These are phyloP conservation scores for Phytophthora melonis DNA, from an alignment of 352 stramenopile species.

Conservation along the genomic window DNA sequence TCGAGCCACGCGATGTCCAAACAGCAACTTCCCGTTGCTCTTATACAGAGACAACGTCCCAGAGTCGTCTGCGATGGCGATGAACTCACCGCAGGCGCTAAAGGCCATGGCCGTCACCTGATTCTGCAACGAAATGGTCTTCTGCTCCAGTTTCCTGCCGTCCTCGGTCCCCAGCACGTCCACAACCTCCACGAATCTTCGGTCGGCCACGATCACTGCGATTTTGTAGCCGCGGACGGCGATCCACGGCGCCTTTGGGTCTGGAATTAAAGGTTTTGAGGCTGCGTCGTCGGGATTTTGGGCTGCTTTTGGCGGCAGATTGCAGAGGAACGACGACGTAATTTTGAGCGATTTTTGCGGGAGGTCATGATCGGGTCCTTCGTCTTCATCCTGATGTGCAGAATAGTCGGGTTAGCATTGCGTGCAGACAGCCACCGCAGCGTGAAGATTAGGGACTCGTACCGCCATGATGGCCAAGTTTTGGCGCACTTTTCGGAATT, in stretches of 20 bases:
- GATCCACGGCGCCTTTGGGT: constrained; percentile 28
- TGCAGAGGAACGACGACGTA: constrained; percentile 9
- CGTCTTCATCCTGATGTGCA: constrained; percentile 3
- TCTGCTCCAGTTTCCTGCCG: constrained; percentile 20
- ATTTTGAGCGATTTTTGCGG: neutral
- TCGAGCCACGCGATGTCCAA: constrained; percentile 18
- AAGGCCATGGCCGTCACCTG: constrained; percentile 42
- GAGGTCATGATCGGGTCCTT: neutral
- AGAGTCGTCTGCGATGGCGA: constrained; percentile 42
- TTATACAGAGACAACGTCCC: constrained; percentile 46
- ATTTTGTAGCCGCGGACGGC: constrained; percentile 16
- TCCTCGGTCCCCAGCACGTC: neutral
- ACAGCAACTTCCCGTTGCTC: constrained; percentile 32
- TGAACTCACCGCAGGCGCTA: constrained; percentile 43
- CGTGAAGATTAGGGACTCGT: neutral
- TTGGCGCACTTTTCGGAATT: constrained; percentile 1
- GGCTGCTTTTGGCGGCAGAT: neutral
- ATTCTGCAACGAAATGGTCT: constrained; percentile 17
- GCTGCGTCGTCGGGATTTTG: neutral
- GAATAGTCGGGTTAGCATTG: constrained; percentile 2
- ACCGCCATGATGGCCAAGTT: neutral
- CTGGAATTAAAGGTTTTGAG: neutral
- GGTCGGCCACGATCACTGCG: constrained; percentile 15
- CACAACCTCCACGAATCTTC: constrained; percentile 8
- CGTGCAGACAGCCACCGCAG: neutral